Evolutionary conservation across 2,329 filamentous ascomycete genomes (phyloP).

Genomic region (Ophiocordyceps sinensis): DNA sequence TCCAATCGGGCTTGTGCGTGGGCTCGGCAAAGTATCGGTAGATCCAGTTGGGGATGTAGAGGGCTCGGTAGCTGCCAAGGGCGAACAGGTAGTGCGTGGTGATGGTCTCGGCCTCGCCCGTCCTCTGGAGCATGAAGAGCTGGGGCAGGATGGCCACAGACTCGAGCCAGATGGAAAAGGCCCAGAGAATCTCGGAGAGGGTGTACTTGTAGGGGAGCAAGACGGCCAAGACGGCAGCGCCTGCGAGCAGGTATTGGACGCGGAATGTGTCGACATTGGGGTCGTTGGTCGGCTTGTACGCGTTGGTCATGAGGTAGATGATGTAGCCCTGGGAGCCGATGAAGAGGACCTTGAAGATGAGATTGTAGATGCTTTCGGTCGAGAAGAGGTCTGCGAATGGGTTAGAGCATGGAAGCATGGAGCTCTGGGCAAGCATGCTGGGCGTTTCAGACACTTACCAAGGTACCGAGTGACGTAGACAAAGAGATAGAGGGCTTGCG

Average conservation of each 20-base stretch:
- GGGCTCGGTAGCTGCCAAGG: conserved; percentile 73
- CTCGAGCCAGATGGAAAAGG: conserved; percentile 97
- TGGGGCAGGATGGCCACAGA: conserved; percentile 92
- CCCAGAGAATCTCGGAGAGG: conserved; percentile 78
- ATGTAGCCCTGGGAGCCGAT: conserved; percentile 83
- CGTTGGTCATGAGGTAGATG: conserved; percentile 93
- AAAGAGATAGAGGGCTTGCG: conserved; percentile 83
- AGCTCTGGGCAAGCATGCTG: background rate
- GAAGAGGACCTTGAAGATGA: conserved; percentile 91
- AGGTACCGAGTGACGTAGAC: conserved; percentile 93
- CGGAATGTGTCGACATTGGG: conserved; percentile 96
- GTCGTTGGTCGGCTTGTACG: conserved; percentile 95
- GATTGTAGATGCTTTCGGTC: conserved; percentile 76
- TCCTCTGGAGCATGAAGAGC: conserved; percentile 95
- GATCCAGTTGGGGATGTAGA: conserved; percentile 99
- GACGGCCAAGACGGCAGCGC: conserved; percentile 63
- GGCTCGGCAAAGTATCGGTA: conserved; percentile 71
- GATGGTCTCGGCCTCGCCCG: conserved; percentile 97
- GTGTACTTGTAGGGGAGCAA: conserved; percentile 79
- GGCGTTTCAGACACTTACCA: conserved; percentile 30
- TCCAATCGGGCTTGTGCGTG: conserved; percentile 63
- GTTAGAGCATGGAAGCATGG: background rate
- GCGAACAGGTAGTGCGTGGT: conserved; percentile 97
- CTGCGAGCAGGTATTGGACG: conserved; percentile 82
- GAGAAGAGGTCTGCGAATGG: conserved; percentile 60